phyloP scores from a whole-genome alignment of 2,329 filamentous ascomycete genomes.

The Fusarium sp. region DNA sequence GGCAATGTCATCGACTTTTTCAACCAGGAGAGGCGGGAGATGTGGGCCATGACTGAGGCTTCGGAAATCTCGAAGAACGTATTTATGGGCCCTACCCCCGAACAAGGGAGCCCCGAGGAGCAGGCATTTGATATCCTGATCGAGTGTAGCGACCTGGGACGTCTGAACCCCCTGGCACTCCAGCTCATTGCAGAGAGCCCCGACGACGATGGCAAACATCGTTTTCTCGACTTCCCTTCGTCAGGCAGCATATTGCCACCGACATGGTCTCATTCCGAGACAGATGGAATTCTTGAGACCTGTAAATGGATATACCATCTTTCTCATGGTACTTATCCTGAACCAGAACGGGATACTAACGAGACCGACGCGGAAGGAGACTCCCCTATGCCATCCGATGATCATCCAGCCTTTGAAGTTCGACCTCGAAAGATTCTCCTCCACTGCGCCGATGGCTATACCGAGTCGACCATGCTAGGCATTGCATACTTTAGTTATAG shows the following conservation, averaged over 20 bases:
- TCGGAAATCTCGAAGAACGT: constrained; percentile 92
- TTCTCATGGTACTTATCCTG: constrained; percentile 71
- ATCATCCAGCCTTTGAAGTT: constrained; percentile 28
- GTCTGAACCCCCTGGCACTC: constrained; percentile 77
- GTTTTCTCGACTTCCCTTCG: constrained; percentile 81
- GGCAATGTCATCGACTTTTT: constrained; percentile 89
- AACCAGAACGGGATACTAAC: constrained; percentile 48
- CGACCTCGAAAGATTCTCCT: constrained; percentile 80
- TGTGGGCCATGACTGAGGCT: constrained; percentile 91
- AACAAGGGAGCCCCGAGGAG: constrained; percentile 69
- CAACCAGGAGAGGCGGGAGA: constrained; percentile 88
- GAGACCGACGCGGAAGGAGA: constrained; percentile 48
- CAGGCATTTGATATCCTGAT: constrained; percentile 85
- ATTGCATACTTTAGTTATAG: constrained; percentile 96
- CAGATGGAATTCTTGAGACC: constrained; percentile 85
- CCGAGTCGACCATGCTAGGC: constrained; percentile 88
- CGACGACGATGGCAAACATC: constrained; percentile 53
- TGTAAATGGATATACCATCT: constrained; percentile 92
- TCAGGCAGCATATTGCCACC: constrained; percentile 93
- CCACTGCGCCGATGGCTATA: constrained; percentile 96
- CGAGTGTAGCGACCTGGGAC: constrained; percentile 88
- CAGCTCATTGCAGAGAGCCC: constrained; percentile 70
- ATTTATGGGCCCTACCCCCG: constrained; percentile 89
- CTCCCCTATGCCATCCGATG: constrained; percentile 37
- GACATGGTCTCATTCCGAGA: constrained; percentile 84